Evolutionary conservation across 176 grass and related monocot species (phyloP).

Genomic region (Paspalum notatum): DNA sequence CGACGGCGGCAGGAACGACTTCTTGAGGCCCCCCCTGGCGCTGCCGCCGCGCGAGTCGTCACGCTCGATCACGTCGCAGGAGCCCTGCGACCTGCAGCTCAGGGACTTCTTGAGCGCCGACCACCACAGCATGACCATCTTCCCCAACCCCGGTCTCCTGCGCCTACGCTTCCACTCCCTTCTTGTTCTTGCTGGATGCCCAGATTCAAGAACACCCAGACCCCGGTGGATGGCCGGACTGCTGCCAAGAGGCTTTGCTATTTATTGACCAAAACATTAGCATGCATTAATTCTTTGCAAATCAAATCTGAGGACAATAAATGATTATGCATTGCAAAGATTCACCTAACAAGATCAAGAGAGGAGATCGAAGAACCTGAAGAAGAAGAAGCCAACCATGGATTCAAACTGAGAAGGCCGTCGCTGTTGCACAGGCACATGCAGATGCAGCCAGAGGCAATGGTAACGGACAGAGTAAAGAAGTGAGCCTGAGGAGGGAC

Average conservation of each 20-base stretch:
- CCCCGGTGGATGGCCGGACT: background rate
- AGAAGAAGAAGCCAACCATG: background rate
- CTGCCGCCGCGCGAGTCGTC: slow-evolving; percentile 30
- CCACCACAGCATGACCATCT: slow-evolving; percentile 67
- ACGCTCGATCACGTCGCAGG: slow-evolving; percentile 51
- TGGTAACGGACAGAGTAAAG: slow-evolving; percentile 25
- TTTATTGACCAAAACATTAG: slow-evolving; percentile 10
- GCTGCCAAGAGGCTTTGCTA: background rate
- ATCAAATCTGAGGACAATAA: slow-evolving; percentile 13
- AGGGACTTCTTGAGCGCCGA: slow-evolving; percentile 69
- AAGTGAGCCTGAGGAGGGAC: background rate
- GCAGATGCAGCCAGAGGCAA: background rate
- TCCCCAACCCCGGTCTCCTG: slow-evolving; percentile 20
- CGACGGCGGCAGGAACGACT: slow-evolving; percentile 22
- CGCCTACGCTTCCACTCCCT: background rate
- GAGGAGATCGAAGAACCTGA: background rate
- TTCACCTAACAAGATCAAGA: background rate
- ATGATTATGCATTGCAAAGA: background rate
- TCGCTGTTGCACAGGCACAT: background rate
- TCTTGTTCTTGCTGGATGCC: background rate
- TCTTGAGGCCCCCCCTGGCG: slow-evolving; percentile 30
- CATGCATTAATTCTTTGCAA: slow-evolving; percentile 8
- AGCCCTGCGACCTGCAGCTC: slow-evolving; percentile 60
- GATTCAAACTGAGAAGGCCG: background rate
- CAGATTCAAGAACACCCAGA: background rate